These are phyloP conservation scores for Aspergillus nidulans DNA, from an alignment of 495 filamentous ascomycete genomes.

Conservation along the genomic window DNA sequence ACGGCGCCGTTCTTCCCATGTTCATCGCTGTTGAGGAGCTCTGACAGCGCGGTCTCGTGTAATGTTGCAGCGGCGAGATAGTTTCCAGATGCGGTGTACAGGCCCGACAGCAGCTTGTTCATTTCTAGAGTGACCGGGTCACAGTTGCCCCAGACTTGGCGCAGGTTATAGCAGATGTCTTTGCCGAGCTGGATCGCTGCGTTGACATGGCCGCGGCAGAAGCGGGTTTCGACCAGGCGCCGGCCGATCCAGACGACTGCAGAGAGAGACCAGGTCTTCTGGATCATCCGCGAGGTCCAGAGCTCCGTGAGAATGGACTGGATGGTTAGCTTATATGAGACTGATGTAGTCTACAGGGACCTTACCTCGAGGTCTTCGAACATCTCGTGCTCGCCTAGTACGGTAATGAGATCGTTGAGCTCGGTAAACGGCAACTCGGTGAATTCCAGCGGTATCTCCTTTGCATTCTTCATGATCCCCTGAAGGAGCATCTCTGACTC, in stretches of 20 bases:
- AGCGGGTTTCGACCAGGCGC: conserved; percentile 54
- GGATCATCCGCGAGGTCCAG: conserved; percentile 57
- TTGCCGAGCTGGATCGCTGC: conserved; percentile 53
- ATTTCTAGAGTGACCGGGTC: conserved; percentile 53
- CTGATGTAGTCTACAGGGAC: neutral
- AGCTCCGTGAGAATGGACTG: conserved; percentile 52
- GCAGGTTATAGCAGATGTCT: conserved; percentile 61
- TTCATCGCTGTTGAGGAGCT: conserved; percentile 42
- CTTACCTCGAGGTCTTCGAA: conserved; percentile 56
- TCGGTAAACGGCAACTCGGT: conserved; percentile 47
- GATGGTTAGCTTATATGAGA: neutral
- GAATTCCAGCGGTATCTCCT: conserved; percentile 48
- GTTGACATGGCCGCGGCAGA: conserved; percentile 38
- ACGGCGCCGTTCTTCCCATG: conserved; percentile 28
- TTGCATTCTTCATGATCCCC: conserved; percentile 47
- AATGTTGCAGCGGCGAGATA: conserved; percentile 48
- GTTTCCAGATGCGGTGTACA: conserved; percentile 48
- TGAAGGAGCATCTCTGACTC: conserved; percentile 52
- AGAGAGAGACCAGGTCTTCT: conserved; percentile 51
- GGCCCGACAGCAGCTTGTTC: conserved; percentile 49
- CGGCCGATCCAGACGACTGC: conserved; percentile 54
- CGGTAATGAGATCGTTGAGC: conserved; percentile 49
- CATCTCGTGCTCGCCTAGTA: conserved; percentile 56
- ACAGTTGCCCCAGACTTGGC: conserved; percentile 51
- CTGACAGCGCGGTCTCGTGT: conserved; percentile 52